A percentile compares a stretch with the other conserved stretches of the same genome.
Conservation (phyloP, 805 yeast species). For the Wickerhamomyces canadensis region DNA sequence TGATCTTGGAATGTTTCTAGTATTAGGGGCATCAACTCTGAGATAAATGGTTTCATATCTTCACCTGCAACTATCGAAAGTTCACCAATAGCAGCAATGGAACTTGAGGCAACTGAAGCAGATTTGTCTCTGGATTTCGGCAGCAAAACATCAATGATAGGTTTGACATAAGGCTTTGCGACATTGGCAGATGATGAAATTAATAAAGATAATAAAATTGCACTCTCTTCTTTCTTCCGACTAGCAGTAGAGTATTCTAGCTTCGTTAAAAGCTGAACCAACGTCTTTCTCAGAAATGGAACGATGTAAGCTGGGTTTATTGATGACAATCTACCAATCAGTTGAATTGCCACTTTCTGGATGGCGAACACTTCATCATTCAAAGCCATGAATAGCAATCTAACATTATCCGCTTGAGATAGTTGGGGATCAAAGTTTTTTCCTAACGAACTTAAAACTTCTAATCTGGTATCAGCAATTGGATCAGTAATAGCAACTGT, state of each 20-base stretch:
- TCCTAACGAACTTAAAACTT: slow-evolving; percentile 68
- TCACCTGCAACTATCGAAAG: slow-evolving; percentile 85
- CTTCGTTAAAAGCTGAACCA: slow-evolving; percentile 80
- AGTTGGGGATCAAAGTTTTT: slow-evolving; percentile 82
- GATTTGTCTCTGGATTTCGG: slow-evolving; percentile 70
- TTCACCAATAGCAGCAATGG: slow-evolving; percentile 85
- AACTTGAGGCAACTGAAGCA: slow-evolving; percentile 80
- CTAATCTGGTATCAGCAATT: slow-evolving; percentile 75
- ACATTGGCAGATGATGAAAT: slow-evolving; percentile 75
- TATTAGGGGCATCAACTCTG: slow-evolving; percentile 79
- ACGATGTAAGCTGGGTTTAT: slow-evolving; percentile 95
- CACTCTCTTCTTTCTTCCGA: slow-evolving; percentile 81
- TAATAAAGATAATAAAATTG: slow-evolving; percentile 63
- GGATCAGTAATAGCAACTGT: slow-evolving; percentile 88
- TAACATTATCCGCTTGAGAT: slow-evolving; percentile 89
- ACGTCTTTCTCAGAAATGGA: slow-evolving; percentile 82
- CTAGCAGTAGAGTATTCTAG: slow-evolving; percentile 76
- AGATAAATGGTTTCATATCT: slow-evolving; percentile 65
- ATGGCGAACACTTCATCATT: slow-evolving; percentile 88
- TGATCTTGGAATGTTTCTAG: slow-evolving; percentile 89
- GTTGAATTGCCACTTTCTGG: slow-evolving; percentile 67
- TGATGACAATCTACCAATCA: slow-evolving; percentile 78
- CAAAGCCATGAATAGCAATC: slow-evolving; percentile 77
- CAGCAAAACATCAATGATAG: slow-evolving; percentile 78
- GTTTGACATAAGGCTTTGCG: slow-evolving; percentile 87